Base-by-base conservation (phyloP, 805 yeast genomes). In the Candida loeiensis region DNA sequence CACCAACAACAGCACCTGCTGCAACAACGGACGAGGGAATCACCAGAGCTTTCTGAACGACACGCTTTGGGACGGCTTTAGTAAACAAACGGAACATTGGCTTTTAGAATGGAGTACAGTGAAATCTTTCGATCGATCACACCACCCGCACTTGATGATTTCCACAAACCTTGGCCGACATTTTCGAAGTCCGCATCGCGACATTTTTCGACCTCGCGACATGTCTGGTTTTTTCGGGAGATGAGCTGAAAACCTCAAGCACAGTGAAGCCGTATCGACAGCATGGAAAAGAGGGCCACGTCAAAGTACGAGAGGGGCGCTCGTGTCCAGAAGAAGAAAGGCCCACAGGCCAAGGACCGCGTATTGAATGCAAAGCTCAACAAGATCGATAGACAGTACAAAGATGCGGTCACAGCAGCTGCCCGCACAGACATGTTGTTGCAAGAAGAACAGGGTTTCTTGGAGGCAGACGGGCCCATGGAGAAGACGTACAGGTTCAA, bases 381-480 rank as follows among this genome's bases (percentile, higher is more conserved):
- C 49, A 72, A 79, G 50, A 63, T 80, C 26, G 95, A 91, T 56
- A 71, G 73, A 29, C 82, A 82, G 51, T 85, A 84, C 61, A 75
- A 78, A 47, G 84, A 82, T 44, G 95, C 96, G 1, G 77, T 85
- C n/a, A 70, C 74, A 48, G 75, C 88, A 7, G 96, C 96, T 2
- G 88, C 90, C 8, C 80, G 83, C 4, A 85, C 97, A 0, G 97
- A 93, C 52, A 74, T 88, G 53, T 71, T 93, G 46, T 66, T 88
- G 24, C 86, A 85, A 45, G 98, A 93, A 65, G 82, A 84, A 20
- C 76, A 73, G 4, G 99, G 99, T 34, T 84, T 72, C 53, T 61
- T 93, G 46, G 99, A 93, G 61, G 88, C 96, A 4, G 99, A 93
- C 54, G 82, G 82, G n/a, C 64, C 63, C 4, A 81, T 91, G 90